Percentiles rank a stretch among this genome's conserved stretches.
phyloP scores from a whole-genome alignment of 352 stramenopile genomes.

The Globisporangium cederbergense region DNA sequence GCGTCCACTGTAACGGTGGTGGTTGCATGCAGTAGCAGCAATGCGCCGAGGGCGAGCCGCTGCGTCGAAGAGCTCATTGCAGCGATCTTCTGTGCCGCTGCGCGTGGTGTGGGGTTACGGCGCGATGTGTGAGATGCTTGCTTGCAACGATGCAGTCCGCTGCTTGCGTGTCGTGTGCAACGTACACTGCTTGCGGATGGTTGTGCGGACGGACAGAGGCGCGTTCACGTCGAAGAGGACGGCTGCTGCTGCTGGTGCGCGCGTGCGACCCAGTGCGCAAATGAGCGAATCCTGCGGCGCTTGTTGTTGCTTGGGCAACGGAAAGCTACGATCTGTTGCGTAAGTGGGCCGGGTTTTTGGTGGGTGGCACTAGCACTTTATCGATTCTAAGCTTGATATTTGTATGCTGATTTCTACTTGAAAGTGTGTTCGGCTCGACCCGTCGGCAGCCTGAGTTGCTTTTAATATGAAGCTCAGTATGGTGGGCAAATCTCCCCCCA shows the following conservation, averaged over 20 bases:
- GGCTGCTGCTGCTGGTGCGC: slow-evolving; percentile 1
- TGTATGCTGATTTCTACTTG: not conserved
- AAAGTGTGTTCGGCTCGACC: not conserved
- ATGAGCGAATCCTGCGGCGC: slow-evolving; percentile 9
- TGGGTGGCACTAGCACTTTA: not conserved
- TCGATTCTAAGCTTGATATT: not conserved
- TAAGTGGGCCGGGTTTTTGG: not conserved
- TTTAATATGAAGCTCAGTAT: slow-evolving; percentile 3
- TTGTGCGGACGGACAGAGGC: not conserved
- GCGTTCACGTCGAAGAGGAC: not conserved
- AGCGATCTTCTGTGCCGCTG: not conserved
- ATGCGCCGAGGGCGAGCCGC: slow-evolving; percentile 19
- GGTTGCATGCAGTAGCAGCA: slow-evolving; percentile 14
- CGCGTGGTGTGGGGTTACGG: not conserved
- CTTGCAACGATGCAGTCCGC: not conserved
- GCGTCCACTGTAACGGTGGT: slow-evolving; percentile 12
- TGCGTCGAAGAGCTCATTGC: slow-evolving; percentile 17
- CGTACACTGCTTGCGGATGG: not conserved
- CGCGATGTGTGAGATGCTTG: not conserved
- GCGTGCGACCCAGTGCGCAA: slow-evolving; percentile 10
- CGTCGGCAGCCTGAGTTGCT: not conserved
- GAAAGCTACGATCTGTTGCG: not conserved
- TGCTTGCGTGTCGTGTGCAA: not conserved
- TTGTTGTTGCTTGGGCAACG: not conserved
- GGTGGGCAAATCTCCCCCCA: not conserved